Evolutionary conservation across 345 rosid genomes (phyloP).

Genomic region (Eucalyptus erythrocorys): DNA sequence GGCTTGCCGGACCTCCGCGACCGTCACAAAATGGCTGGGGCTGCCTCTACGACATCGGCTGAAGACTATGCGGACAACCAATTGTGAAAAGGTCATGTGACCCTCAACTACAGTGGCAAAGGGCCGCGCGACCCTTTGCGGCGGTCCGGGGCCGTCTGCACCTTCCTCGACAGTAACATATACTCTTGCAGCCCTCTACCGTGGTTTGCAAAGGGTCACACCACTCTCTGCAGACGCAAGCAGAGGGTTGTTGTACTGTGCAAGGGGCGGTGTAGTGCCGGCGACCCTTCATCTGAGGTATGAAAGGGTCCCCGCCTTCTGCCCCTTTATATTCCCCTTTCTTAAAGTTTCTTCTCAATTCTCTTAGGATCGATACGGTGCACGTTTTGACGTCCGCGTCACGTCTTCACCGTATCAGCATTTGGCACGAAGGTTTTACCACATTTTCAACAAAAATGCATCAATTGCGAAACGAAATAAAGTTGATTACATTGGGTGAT

Average conservation of each 20-base stretch:
- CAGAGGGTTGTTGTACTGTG: background rate
- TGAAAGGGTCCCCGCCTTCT: background rate
- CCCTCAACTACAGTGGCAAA: background rate
- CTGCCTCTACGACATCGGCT: background rate
- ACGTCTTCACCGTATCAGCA: background rate
- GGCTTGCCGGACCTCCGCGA: background rate
- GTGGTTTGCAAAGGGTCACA: background rate
- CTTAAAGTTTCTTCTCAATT: background rate
- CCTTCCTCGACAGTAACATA: background rate
- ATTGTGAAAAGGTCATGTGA: background rate
- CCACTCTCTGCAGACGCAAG: background rate
- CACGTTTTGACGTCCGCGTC: accelerated
- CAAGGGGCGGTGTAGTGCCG: background rate
- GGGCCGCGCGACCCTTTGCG: background rate
- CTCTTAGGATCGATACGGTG: background rate
- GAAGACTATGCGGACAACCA: accelerated
- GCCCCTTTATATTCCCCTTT: background rate
- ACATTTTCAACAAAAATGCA: background rate
- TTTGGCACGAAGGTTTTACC: background rate
- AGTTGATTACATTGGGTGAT: background rate
- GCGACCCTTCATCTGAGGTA: background rate
- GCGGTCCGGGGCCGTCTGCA: background rate
- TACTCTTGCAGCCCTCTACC: background rate
- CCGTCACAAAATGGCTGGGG: background rate
- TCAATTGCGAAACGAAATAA: background rate